Evolutionary conservation across 805 yeast genomes (phyloP), one percentile per base, ranked within the genome.

Genomic region (Metschnikowia similis): DNA sequence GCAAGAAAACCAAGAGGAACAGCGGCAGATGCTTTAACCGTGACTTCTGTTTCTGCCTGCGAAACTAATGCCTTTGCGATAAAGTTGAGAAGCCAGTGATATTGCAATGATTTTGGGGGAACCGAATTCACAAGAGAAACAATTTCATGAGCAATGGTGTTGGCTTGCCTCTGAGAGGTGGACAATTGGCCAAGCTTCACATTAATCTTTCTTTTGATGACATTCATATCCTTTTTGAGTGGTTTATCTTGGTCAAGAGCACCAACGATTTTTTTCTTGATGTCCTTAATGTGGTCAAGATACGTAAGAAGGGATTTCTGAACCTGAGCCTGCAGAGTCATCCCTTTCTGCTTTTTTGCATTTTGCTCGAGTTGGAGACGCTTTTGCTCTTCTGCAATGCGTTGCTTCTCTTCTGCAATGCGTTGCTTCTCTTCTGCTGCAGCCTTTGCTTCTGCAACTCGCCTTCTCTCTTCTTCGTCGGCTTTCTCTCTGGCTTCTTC

Each of bases 121-220:
- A 87, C 77, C 36, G 77, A 75, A 4, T 57, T 64, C 4, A 92
- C 67, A 30, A 84, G 61, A 5, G 60, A 69, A 1, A 70, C 57
- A 2, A 94, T 68, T 42, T 84, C 89, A 6, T 56, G 52, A 1
- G 76, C 71, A 39, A 87, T 74, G 14, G 67, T 65, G 1, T 65
- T 61, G 39, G 90, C 71, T 62, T 94, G 96, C 2, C 66, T 41
- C 47, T 63, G 67, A 47, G 90, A 83, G 60, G 83, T 84, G 1
- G 97, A 89, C 52, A 94, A 72, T 69, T 94, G 98, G 10, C 99
- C 98, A 56, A 94, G 83, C 62, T 85, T 87, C 6, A 97, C 94
- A 61, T 89, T 89, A 56, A 94, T 81, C 59, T 84, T 82, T 45
- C 97, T 74, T 61, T 85, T 85, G 48, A 82, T 76, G n/a, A 77